Conservation (phyloP, 2,329 filamentous ascomycete species). For the Trichophyton schoenleinii region DNA sequence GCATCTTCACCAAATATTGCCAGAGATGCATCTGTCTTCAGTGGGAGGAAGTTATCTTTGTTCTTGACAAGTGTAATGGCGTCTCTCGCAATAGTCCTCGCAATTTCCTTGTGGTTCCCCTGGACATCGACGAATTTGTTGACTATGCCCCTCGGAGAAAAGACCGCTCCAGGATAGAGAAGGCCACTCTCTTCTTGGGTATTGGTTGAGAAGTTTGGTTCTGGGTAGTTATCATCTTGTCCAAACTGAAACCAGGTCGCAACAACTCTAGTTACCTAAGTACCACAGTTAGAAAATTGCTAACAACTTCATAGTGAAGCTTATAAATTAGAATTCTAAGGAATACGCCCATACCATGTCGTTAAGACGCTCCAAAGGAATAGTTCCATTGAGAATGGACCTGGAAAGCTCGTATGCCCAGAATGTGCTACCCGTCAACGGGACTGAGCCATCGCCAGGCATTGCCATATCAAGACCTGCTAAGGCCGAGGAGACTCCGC, state of each 20-base stretch:
- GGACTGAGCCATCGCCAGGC: constrained; percentile 48
- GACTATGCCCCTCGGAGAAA: constrained; percentile 50
- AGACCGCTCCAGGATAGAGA: constrained; percentile 45
- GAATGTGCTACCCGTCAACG: constrained; percentile 41
- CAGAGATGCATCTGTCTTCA: constrained; percentile 28
- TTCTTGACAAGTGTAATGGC: constrained; percentile 53
- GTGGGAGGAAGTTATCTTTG: constrained; percentile 42
- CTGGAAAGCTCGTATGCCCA: constrained; percentile 46
- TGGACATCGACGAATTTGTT: constrained; percentile 57
- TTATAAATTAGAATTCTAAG: background rate
- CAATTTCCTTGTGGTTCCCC: constrained; percentile 39
- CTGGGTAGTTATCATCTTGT: constrained; percentile 46
- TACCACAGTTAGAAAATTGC: constrained; percentile 10
- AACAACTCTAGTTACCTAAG: constrained; percentile 41
- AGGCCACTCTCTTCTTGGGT: constrained; percentile 44
- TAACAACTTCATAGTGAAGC: background rate
- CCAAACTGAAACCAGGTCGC: constrained; percentile 46
- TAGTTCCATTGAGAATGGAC: constrained; percentile 44
- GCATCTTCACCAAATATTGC: constrained; percentile 42
- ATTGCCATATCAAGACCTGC: constrained; percentile 58
- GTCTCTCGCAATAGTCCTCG: constrained; percentile 41
- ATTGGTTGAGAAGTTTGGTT: constrained; percentile 48
- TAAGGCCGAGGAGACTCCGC: constrained; percentile 47
- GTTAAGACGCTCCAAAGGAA: constrained; percentile 46
- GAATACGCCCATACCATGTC: constrained; percentile 26